Base-by-base conservation (phyloP, 495 filamentous ascomycete genomes). In the Penicillium coffeae region DNA sequence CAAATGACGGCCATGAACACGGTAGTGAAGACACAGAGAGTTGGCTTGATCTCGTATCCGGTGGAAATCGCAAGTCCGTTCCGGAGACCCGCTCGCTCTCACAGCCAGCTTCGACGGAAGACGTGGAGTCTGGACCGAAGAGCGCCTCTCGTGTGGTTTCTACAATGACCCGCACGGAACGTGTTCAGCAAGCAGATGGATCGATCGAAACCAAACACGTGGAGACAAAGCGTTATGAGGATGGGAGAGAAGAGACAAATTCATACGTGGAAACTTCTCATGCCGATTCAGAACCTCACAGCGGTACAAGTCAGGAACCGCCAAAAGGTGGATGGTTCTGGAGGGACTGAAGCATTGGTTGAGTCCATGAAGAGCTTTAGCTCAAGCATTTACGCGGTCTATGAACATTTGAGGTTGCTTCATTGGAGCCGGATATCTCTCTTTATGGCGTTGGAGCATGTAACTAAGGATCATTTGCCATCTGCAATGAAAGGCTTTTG, bases 201-300 rank as follows among this genome's bases (percentile, higher is more conserved):
- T 82, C 78, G 4, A 63, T 83, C 4, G 71, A 77, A 38, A 87
- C 78, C 3, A 81, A 72, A 50, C 75, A 77, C n/a, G 64, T 80
- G 9, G 62, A 81, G 10, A 84, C 80, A 38, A 82, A 79, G 59
- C 68, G 76, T 5, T 88, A 79, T 55, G 70, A 78, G 0, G 83
- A 88, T 70, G 84, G 84, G 4, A 66, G 75, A 16, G 83, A 85
- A 54, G 80, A 83, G 54, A 78, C 55, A 20, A 75, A 78, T 6
- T 76, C 79, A 12, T 66, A 61, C 10, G 62, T 67, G 8, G 70
- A 75, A 38, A 51, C 65, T 12, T 53, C 56, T 19, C 63, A 64
- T 39, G 48, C 46, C 1, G 54, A 45, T 12, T 46, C 45, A n/a
- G 33, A 51, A 12, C 16, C 48, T 51, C 18, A 19, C 3, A 34